Percentiles rank a stretch among this genome's conserved stretches.
These are phyloP conservation scores for Polychaeton citri DNA, from an alignment of 2,329 filamentous ascomycete species.

Conservation along the genomic window DNA sequence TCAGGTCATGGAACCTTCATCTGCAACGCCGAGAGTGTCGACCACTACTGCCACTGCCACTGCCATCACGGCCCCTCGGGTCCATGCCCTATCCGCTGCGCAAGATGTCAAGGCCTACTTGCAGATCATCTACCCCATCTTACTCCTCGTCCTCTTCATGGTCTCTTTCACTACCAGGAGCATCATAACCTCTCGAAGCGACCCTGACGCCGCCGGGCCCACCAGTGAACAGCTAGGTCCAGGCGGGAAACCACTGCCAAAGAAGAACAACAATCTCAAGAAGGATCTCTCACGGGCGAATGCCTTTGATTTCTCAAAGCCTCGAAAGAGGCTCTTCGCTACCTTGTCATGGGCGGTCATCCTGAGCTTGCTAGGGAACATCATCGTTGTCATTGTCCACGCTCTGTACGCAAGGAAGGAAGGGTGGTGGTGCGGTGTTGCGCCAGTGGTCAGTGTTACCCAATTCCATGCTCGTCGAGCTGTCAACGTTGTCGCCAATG, in stretches of 20 bases:
- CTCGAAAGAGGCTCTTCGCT: slow-evolving; percentile 59
- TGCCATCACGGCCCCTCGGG: slow-evolving; percentile 11
- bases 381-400: slow-evolving; percentile 59
- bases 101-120: slow-evolving; percentile 32
- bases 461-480: slow-evolving; percentile 1
- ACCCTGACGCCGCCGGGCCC: slow-evolving; percentile 24
- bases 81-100: slow-evolving; percentile 26
- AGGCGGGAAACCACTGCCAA: slow-evolving; percentile 75
- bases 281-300: slow-evolving; percentile 29
- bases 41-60: not conserved
- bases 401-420: slow-evolving; percentile 52
- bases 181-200: slow-evolving; percentile 37
- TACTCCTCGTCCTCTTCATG: slow-evolving; percentile 52
- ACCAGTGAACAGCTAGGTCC: slow-evolving; percentile 51
- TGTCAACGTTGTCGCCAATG: too few relatives aligned
- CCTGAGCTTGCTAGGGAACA: slow-evolving; percentile 63
- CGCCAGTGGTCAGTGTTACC: slow-evolving; percentile 49
- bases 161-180: slow-evolving; percentile 48
- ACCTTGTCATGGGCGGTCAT: slow-evolving; percentile 60
- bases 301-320: slow-evolving; percentile 47
- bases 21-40: too few relatives aligned
- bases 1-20: too few relatives aligned
- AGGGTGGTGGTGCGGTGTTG: slow-evolving; percentile 73
- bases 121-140: slow-evolving; percentile 49
- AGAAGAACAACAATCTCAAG: slow-evolving; percentile 45